phyloP scores from a whole-genome alignment of 495 filamentous ascomycete species.

The Clohesyomyces aquaticus region DNA sequence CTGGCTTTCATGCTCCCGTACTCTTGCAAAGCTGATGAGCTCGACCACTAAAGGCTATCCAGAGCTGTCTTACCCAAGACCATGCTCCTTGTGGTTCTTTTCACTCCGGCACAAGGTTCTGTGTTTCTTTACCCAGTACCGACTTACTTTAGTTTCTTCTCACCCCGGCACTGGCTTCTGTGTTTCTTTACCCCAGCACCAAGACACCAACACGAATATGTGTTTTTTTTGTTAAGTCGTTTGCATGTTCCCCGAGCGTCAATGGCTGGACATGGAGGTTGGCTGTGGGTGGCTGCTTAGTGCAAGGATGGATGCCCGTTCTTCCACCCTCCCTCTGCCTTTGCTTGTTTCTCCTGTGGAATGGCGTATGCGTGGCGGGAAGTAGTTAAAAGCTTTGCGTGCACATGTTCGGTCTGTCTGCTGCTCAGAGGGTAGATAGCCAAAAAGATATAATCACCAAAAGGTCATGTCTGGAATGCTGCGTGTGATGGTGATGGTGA shows the following conservation, averaged over 20 bases:
- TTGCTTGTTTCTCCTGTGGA: neutral
- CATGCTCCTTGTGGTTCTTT: too few species aligned
- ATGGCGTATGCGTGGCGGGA: neutral
- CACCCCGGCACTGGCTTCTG: too few species aligned
- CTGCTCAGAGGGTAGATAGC: neutral
- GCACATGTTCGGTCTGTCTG: neutral
- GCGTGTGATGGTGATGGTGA: neutral
- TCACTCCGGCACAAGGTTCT: too few species aligned
- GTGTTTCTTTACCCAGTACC: too few species aligned
- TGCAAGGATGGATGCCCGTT: neutral
- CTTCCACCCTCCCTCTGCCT: neutral
- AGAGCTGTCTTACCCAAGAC: too few species aligned
- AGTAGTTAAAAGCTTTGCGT: neutral
- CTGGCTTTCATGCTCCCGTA: too few species aligned
- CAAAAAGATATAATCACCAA: too few species aligned
- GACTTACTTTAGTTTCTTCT: too few species aligned
- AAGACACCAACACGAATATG: too few species aligned
- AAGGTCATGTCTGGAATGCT: too few species aligned
- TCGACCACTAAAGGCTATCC: too few species aligned
- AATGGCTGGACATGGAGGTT: neutral
- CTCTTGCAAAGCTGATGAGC: too few species aligned
- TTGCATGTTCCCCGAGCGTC: neutral
- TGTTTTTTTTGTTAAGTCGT: neutral
- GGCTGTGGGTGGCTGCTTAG: neutral
- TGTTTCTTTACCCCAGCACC: neutral